These are phyloP conservation scores for Chalciporus chontae DNA, from an alignment of 768 basidiomycete genomes.

Conservation along the genomic window DNA sequence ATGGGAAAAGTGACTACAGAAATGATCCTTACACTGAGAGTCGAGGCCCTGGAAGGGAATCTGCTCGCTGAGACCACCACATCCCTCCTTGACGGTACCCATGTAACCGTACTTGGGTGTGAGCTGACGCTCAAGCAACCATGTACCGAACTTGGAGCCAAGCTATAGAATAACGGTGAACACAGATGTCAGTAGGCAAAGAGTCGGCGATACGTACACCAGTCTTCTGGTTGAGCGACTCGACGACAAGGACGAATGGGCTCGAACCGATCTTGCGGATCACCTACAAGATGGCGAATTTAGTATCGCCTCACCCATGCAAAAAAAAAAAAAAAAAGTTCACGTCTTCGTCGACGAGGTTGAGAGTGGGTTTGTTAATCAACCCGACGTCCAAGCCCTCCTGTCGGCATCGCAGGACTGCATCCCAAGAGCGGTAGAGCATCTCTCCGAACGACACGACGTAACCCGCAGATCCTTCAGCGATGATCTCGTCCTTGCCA, in stretches of 20 bases:
- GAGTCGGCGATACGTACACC: conserved; percentile 41
- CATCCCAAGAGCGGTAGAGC: conserved; percentile 81
- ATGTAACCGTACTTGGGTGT: conserved; percentile 82
- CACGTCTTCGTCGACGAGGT: conserved; percentile 79
- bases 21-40: conserved; percentile 59
- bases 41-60: conserved; percentile 82
- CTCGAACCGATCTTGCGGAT: conserved; percentile 69
- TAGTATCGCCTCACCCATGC: not conserved
- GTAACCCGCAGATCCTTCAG: conserved; percentile 75
- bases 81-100: conserved; percentile 74
- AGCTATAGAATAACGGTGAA: conserved; percentile 37
- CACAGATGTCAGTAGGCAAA: not conserved
- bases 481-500: conserved; percentile 80
- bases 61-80: conserved; percentile 78
- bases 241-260: conserved; percentile 80
- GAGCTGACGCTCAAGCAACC: conserved; percentile 78
- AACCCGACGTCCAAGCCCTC: conserved; percentile 77
- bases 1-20: not conserved
- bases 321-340: conserved; percentile 10
- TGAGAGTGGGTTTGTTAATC: conserved; percentile 83
- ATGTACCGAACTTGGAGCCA: conserved; percentile 81
- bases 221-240: conserved; percentile 87
- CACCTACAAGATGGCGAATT: conserved; percentile 31
- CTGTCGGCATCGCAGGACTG: conserved; percentile 69
- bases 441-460: conserved; percentile 86